Percentiles rank a stretch among this genome's conserved stretches.
These are phyloP conservation scores for Xylaria multiplex DNA, from an alignment of 2,329 filamentous ascomycete genomes.

Conservation along the genomic window DNA sequence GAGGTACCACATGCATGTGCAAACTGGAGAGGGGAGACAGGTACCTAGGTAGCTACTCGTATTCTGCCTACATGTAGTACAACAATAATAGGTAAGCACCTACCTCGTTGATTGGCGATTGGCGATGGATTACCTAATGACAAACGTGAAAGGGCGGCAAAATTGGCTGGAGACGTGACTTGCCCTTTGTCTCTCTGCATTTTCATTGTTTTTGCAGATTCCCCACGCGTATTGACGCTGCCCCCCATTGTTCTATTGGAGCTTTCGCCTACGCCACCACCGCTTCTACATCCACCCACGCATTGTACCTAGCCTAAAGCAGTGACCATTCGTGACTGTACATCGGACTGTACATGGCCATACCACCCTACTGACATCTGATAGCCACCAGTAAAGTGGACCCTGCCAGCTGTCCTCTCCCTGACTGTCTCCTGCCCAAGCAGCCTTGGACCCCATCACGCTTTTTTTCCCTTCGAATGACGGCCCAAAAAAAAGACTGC, in stretches of 20 bases:
- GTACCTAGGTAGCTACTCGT: too few species aligned
- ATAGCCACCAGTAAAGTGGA: not conserved
- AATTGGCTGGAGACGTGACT: conserved; percentile 5
- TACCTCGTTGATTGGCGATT: too few species aligned
- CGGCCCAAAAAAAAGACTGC: conserved; percentile 35
- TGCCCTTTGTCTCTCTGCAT: conserved; percentile 15
- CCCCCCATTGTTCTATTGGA: not conserved
- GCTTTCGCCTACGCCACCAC: not conserved
- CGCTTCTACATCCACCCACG: too few species aligned
- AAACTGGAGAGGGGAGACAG: too few species aligned
- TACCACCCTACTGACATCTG: conserved; percentile 15
- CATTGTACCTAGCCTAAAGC: not conserved
- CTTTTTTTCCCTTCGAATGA: conserved; percentile 29
- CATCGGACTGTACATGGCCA: too few species aligned
- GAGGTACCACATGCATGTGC: too few species aligned
- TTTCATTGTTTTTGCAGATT: conserved; percentile 14
- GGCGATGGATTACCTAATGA: not conserved
- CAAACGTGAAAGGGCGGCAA: not conserved
- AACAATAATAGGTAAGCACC: too few species aligned
- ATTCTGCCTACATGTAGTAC: too few species aligned
- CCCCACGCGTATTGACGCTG: conserved; percentile 19
- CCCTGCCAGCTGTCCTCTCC: conserved; percentile 21
- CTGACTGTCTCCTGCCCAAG: conserved; percentile 12
- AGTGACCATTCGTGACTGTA: too few species aligned
- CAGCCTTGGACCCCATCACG: conserved; percentile 18